Percentiles rank a stretch among this genome's conserved stretches.
Evolutionary conservation across 371 early-diverging fungal genomes (phyloP).

Genomic region (Funneliformis caledonium): DNA sequence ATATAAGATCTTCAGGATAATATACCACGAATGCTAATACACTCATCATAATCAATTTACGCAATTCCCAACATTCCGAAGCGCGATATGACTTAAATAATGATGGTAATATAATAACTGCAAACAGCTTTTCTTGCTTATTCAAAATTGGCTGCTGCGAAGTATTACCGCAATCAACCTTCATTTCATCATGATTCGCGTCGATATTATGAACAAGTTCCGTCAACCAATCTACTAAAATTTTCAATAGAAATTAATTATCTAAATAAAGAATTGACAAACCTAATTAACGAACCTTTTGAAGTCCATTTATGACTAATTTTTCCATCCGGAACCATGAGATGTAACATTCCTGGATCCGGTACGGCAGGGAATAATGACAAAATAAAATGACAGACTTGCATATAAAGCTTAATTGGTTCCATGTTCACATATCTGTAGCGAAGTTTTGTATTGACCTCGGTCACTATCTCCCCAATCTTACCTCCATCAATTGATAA

Average conservation of each 20-base stretch:
- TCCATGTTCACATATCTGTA: neutral
- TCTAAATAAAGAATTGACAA: neutral
- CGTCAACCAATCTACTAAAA: neutral
- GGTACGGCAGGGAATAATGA: constrained; percentile 6
- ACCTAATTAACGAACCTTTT: neutral
- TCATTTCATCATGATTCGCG: neutral
- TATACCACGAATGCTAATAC: constrained; percentile 2
- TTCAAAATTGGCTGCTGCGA: neutral
- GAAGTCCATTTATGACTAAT: neutral
- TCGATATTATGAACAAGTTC: no score
- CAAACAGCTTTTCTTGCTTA: neutral
- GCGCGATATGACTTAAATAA: neutral
- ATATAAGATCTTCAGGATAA: neutral
- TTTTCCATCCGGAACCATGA: neutral
- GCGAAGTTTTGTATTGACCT: neutral
- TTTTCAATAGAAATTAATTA: neutral
- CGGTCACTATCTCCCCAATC: neutral
- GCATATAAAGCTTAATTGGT: constrained; percentile 4
- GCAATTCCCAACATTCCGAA: constrained; percentile 16
- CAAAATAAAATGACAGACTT: constrained; percentile 4
- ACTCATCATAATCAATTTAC: neutral
- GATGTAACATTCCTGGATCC: neutral
- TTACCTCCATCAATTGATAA: neutral
- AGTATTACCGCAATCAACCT: neutral
- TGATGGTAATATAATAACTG: neutral